Evolutionary conservation across 2,329 filamentous ascomycete species (phyloP).

Genomic region (Cladophialophora exuberans): DNA sequence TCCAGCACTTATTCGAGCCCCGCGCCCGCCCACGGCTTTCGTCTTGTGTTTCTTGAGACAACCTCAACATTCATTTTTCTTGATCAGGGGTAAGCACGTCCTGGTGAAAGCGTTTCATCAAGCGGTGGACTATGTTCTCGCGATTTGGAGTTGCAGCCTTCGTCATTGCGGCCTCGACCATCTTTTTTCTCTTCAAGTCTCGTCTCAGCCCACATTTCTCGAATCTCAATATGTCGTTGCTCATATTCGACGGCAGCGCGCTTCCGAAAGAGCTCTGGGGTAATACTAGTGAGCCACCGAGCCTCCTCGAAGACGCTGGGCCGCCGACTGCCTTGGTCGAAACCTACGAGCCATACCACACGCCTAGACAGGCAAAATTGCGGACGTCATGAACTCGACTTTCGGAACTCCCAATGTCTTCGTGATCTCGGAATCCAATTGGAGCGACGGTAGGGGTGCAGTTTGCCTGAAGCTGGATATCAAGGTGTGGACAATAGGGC

Average conservation of each 20-base stretch:
- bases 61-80: too few species aligned
- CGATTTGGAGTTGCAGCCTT: constrained; percentile 6
- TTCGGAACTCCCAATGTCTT: constrained; percentile 45
- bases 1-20: too few species aligned
- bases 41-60: too few species aligned
- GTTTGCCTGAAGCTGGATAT: constrained; percentile 49
- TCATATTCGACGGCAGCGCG: neutral
- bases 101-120: neutral
- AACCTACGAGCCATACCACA: neutral
- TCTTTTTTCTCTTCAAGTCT: neutral
- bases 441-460: constrained; percentile 55
- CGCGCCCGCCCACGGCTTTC: too few species aligned
- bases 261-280: neutral
- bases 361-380: neutral
- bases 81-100: neutral
- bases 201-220: constrained; percentile 1
- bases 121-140: neutral
- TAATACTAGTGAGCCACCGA: neutral
- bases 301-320: neutral
- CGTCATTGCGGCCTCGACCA: constrained; percentile 2
- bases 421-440: constrained; percentile 50
- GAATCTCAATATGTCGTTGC: neutral
- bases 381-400: constrained; percentile 22
- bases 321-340: neutral
- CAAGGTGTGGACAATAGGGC: too few species aligned